Evolutionary conservation across 2,329 filamentous ascomycete species (phyloP).

Genomic region (Coleophoma crateriformis): DNA sequence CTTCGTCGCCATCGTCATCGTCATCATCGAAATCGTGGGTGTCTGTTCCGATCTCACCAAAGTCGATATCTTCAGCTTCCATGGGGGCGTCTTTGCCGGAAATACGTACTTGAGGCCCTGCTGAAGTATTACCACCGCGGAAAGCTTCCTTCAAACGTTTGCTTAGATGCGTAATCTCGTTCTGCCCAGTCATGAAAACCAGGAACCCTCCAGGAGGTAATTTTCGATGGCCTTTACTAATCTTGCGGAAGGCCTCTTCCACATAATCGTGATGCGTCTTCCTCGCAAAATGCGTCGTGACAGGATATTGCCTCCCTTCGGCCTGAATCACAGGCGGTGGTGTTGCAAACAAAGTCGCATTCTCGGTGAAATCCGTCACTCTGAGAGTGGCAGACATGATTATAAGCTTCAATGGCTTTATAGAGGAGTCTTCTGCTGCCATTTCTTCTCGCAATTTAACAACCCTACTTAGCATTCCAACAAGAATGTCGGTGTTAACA

Average conservation of each 20-base stretch:
- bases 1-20: conserved; percentile 49
- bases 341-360: conserved; percentile 69
- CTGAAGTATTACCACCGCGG: conserved; percentile 38
- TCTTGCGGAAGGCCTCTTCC: conserved; percentile 83
- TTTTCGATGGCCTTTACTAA: conserved; percentile 82
- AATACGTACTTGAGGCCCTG: conserved; percentile 65
- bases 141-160: conserved; percentile 68
- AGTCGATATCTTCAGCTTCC: conserved; percentile 82
- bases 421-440: conserved; percentile 61
- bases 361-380: conserved; percentile 85
- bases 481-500: conserved; percentile 96
- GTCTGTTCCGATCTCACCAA: conserved; percentile 60
- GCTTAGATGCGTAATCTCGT: conserved; percentile 81
- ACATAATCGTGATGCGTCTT: conserved; percentile 83
- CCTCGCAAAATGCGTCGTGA: conserved; percentile 83
- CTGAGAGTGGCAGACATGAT: conserved; percentile 97
- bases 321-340: conserved; percentile 82
- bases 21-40: conserved; percentile 42
- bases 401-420: conserved; percentile 81
- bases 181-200: conserved; percentile 90
- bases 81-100: conserved; percentile 72
- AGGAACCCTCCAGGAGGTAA: conserved; percentile 86
- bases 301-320: conserved; percentile 86
- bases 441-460: conserved; percentile 77
- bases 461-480: conserved; percentile 92